These are phyloP conservation scores for Capsicum pubescens DNA, from an alignment of 257 asterid species.

Conservation along the genomic window DNA sequence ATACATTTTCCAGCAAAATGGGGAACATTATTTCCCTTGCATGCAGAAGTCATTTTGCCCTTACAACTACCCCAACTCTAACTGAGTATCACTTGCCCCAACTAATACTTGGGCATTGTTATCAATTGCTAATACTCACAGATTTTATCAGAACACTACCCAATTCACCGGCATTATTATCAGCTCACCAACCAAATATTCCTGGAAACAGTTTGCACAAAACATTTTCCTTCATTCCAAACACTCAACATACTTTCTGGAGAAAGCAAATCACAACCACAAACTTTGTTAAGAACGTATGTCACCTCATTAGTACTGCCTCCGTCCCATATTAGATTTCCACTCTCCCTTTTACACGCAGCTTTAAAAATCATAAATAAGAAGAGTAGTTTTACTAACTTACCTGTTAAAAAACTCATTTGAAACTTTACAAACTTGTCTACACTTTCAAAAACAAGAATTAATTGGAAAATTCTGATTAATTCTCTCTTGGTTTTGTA, in stretches of 20 bases:
- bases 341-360: no score
- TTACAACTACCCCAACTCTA: not conserved
- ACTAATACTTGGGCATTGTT: not conserved
- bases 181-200: not conserved
- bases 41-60: not conserved
- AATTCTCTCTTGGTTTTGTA: no score
- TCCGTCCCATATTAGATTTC: no score
- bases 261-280: not conserved
- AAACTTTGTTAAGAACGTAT: not conserved
- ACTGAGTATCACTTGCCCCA: not conserved
- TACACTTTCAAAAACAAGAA: no score
- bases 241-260: not conserved
- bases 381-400: no score
- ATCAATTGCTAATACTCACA: not conserved
- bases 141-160: not conserved
- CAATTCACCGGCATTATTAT: not conserved
- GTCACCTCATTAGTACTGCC: not conserved
- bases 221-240: not conserved
- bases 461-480: no score
- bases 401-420: no score
- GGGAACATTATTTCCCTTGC: not conserved
- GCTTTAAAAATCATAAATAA: no score
- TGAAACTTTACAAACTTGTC: no score
- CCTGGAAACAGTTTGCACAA: not conserved
- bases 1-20: not conserved